Evolutionary conservation across 1,284 basidiomycete species (phyloP), one percentile per base, ranked within the genome.

Genomic region (Sphaerobolus stellatus): DNA sequence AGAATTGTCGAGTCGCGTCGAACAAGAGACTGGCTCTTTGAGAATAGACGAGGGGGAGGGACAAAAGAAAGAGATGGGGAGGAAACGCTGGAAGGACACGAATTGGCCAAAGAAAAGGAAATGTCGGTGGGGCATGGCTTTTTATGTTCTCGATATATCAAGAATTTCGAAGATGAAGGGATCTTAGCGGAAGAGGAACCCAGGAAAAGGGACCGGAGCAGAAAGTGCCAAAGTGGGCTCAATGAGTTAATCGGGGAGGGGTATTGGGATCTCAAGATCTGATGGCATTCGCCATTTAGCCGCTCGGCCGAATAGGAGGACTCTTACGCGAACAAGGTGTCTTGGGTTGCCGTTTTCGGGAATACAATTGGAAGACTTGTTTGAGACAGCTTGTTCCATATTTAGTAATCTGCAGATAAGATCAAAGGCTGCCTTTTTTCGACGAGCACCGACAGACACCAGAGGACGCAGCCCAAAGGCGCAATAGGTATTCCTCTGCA

Each of bases 111-210:
- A 49, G 46, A 54, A 43, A 40, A 49, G 45, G 44, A 27, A 25
- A 33, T 22, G 47, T 33, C 47, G 45, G 18, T 20, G 20, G 47
- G 11, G 20, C n/a, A 5, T 20, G 46, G 22, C 52, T 54, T 54
- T 54, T 54, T 49, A 49, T 54, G 52, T 54, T 54, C 52, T 54
- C 29, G 41, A 54, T 54, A 48, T 54, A 54, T 54, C 52, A n/a
- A 41, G 27, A 14, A 24, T 18, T 25, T 28, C 8, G 25, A 51
- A 4, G 27, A 34, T 40, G 47, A 30, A 30, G 38, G 46, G n/a
- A 54, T 30, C 22, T 46, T 44, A 48, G 47, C 16, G 46, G 28
- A 29, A 29, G 52, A 48, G 20, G 33, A 40, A 27, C 24, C 46
- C 30, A 41, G 52, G 33, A 43, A 20, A 36, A 46, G 31, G 52